These are phyloP conservation scores for Corniculantispora saksenae DNA, from an alignment of 2,329 filamentous ascomycete species.

Conservation along the genomic window DNA sequence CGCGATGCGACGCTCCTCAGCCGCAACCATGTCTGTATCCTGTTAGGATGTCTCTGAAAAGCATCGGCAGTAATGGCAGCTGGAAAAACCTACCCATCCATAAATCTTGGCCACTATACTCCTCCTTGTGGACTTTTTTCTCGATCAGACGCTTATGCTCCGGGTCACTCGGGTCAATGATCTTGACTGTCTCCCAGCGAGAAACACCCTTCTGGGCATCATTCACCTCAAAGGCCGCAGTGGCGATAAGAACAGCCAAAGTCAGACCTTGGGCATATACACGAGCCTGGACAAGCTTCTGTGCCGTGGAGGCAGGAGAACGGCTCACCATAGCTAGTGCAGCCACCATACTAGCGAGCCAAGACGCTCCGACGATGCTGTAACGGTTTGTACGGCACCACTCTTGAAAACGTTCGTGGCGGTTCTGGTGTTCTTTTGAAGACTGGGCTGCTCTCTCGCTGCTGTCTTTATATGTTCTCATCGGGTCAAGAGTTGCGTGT, in stretches of 20 bases:
- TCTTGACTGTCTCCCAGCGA: slow-evolving; percentile 81
- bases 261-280: slow-evolving; percentile 92
- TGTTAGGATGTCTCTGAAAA: neutral
- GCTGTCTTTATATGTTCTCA: slow-evolving; percentile 65
- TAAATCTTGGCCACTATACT: slow-evolving; percentile 85
- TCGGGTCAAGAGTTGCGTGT: slow-evolving; percentile 70
- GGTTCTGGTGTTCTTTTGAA: slow-evolving; percentile 56
- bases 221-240: slow-evolving; percentile 75
- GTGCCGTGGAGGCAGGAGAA: slow-evolving; percentile 70
- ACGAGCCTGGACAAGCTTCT: slow-evolving; percentile 93
- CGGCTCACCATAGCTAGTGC: slow-evolving; percentile 76
- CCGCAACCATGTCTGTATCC: slow-evolving; percentile 72
- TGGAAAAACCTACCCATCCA: slow-evolving; percentile 72
- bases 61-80: no score
- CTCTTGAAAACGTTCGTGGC: slow-evolving; percentile 62
- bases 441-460: slow-evolving; percentile 58
- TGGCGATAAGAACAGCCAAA: slow-evolving; percentile 78
- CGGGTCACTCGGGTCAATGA: slow-evolving; percentile 78
- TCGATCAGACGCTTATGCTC: slow-evolving; percentile 81
- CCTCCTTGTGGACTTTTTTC: slow-evolving; percentile 84
- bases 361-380: slow-evolving; percentile 78
- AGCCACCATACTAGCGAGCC: slow-evolving; percentile 77
- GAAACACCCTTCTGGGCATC: slow-evolving; percentile 77
- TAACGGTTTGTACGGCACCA: slow-evolving; percentile 84
- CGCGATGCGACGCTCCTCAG: slow-evolving; percentile 68